Evolutionary conservation across 768 basidiomycete species (phyloP).

Genomic region (Hygrocybe punicea): DNA sequence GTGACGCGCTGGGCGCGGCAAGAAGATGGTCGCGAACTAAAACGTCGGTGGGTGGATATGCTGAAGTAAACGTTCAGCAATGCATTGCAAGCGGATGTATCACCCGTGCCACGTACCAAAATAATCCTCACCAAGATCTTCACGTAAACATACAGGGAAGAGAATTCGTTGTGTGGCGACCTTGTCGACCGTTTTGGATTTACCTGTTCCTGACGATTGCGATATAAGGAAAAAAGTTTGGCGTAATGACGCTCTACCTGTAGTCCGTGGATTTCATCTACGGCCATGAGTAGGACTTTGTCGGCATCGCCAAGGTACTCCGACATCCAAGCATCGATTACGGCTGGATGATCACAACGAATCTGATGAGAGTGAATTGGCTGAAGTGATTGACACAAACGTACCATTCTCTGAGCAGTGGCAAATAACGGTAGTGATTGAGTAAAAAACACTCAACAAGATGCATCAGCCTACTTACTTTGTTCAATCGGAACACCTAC

Average conservation of each 20-base stretch:
- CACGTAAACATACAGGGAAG: constrained; percentile 7
- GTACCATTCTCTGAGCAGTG: not conserved
- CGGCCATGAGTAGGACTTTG: not conserved
- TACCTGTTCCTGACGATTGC: constrained; percentile 8
- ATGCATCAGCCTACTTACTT: not conserved
- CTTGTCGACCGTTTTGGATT: constrained; percentile 5
- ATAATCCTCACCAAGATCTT: not conserved
- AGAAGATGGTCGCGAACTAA: constrained; percentile 1
- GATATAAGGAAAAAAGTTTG: constrained; percentile 4
- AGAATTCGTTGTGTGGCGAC: constrained; percentile 4
- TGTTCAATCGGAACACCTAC: not conserved
- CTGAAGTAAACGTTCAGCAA: not conserved
- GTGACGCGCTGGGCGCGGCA: not conserved
- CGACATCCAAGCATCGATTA: constrained; percentile 1
- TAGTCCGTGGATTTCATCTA: not conserved
- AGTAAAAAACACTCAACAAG: not conserved
- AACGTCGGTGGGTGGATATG: constrained; percentile 4
- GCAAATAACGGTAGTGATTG: too few species aligned
- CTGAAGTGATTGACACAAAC: not conserved
- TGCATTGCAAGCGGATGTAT: not conserved
- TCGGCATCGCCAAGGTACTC: constrained; percentile 1
- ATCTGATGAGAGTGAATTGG: not conserved
- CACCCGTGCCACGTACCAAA: not conserved
- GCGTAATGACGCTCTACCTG: constrained; percentile 1
- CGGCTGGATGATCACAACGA: not conserved